These are phyloP conservation scores for Neofusicoccum kwambonambiense DNA, from an alignment of 2,329 filamentous ascomycete genomes.

Conservation along the genomic window DNA sequence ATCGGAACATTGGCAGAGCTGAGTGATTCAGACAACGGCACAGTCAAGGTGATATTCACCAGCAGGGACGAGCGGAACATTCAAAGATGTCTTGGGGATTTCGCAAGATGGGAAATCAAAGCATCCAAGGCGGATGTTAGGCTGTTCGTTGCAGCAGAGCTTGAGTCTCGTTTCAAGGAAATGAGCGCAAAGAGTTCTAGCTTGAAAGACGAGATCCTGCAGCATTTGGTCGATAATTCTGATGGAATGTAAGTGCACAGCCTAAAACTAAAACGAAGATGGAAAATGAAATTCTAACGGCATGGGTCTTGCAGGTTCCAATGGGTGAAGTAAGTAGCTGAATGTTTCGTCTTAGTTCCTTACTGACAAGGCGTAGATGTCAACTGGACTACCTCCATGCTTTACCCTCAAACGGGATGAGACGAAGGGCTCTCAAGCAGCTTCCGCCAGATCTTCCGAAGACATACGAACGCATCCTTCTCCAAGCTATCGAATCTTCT, in stretches of 20 bases:
- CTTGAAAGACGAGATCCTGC: background rate
- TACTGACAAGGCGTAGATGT: background rate
- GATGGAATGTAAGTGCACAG: constrained; percentile 1
- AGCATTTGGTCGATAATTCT: background rate
- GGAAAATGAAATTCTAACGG: background rate
- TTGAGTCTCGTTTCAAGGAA: background rate
- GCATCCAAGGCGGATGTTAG: background rate
- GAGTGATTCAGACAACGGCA: background rate
- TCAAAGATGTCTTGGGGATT: background rate
- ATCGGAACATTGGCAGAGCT: background rate
- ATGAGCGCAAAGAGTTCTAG: background rate
- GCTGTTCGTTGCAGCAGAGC: background rate
- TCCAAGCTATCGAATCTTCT: background rate
- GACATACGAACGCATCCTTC: background rate
- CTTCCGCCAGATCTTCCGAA: background rate
- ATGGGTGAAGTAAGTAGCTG: background rate
- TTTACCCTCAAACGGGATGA: background rate
- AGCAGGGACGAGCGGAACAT: background rate
- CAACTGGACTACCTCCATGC: background rate
- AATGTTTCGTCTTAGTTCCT: too few relatives aligned
- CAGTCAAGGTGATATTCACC: background rate
- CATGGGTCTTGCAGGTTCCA: background rate
- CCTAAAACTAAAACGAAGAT: too few relatives aligned
- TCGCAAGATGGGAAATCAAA: background rate
- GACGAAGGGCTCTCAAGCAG: background rate